Evolutionary conservation across 1,139 yeast genomes (phyloP), one percentile per base, ranked within the genome.

Genomic region (Saccharomyces uvarum): DNA sequence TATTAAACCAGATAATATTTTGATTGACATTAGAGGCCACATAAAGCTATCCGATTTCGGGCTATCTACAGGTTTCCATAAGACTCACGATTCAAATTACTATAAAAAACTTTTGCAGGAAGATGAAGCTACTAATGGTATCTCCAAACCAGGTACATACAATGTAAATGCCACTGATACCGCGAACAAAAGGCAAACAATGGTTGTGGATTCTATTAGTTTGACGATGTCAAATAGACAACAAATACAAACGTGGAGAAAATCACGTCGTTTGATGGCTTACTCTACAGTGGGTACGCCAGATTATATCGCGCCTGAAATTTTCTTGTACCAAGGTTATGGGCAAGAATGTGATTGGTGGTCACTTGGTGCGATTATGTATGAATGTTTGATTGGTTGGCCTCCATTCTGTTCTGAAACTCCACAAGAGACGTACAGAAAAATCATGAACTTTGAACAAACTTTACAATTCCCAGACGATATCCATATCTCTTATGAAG

Each of bases 321-420:
- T 95, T 60, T 95, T 93, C 66, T 78, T 91, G 53, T 95, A 93
- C 67, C 97, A 93, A 75, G 99, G 99, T 2, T 95, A 93, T 71
- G 97, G 99, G 16, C 98, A 91, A 73, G 98, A 93, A 70, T 95
- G 99, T 74, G 99, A 93, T 71, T 93, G 99, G 99, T 93, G 99
- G 99, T 89, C 97, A 4, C 75, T 93, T 47, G 99, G 99, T 28
- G 97, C 98, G 1, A 93, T 93, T 69, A 93, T 93, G 99, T 93
- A 88, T 74, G 99, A 93, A 76, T 93, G 99, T 76, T 77, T 93
- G 60, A 89, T 93, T 60, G 99, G 99, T 19, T 93, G 99, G 98
- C 99, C 99, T 24, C 99, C 99, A 54, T 93, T 93, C 73, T 95
- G 99, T 73, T 87, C 96, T 0, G 99, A 93, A 69, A 89, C 97